These are phyloP conservation scores for Scheffersomyces cryptocercus DNA, from an alignment of 1,139 yeast genomes.

Conservation along the genomic window DNA sequence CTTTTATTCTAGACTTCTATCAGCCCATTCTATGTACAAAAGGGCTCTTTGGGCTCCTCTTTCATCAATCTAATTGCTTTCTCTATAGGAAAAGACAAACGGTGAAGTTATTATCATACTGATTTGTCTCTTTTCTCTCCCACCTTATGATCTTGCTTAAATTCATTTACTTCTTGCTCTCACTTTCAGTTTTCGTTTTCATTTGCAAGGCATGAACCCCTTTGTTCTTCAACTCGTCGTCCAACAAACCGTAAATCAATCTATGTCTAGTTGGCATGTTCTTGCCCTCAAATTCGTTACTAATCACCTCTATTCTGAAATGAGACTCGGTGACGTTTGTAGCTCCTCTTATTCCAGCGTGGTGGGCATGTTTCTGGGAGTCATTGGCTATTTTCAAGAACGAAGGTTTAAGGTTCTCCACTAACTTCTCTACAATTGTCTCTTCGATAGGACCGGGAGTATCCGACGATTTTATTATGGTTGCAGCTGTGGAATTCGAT, in stretches of 20 bases:
- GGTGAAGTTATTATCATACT: too few species aligned
- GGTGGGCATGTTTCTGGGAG: conserved; percentile 87
- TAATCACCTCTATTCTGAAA: conserved; percentile 70
- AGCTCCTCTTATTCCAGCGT: conserved; percentile 78
- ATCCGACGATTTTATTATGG: conserved; percentile 10
- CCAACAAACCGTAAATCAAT: conserved; percentile 64
- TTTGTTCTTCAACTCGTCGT: conserved; percentile 66
- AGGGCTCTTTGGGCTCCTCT: too few species aligned
- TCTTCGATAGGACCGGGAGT: conserved; percentile 55
- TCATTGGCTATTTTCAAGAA: conserved; percentile 69
- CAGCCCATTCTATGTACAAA: too few species aligned
- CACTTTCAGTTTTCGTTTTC: conserved; percentile 75
- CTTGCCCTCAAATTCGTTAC: conserved; percentile 68
- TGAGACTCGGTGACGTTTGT: conserved; percentile 81
- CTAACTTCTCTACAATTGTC: conserved; percentile 49
- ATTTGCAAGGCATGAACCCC: conserved; percentile 92
- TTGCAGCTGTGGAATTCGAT: conserved; percentile 3
- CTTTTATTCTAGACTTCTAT: too few species aligned
- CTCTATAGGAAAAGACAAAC: too few species aligned
- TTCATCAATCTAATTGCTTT: too few species aligned
- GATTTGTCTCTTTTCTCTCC: background rate
- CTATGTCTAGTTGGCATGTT: conserved; percentile 78
- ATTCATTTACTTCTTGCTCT: conserved; percentile 36
- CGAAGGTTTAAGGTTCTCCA: conserved; percentile 48
- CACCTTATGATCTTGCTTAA: background rate